A percentile compares a stretch with the other conserved stretches of the same genome.
phyloP scores from a whole-genome alignment of 139 green algal species.

The Chlamydomonas incerta region DNA sequence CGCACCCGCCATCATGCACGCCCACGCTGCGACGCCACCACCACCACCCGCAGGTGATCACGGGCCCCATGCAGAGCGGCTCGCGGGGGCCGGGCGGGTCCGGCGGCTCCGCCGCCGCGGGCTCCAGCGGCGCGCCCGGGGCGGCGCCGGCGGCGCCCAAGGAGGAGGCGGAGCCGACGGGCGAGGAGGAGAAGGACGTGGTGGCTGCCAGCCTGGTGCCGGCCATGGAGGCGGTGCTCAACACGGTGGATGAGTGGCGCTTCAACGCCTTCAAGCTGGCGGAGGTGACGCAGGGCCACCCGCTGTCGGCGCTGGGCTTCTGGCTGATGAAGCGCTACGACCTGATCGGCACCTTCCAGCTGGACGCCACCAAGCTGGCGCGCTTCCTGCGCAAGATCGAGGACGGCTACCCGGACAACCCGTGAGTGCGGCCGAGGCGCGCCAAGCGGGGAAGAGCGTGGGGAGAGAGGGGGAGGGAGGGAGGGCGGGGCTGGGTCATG shows the following conservation, averaged over 20 bases:
- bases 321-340: slow-evolving; percentile 55
- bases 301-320: slow-evolving; percentile 57
- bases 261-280: slow-evolving; percentile 67
- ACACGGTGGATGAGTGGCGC: slow-evolving; percentile 56
- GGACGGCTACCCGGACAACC: slow-evolving; percentile 52
- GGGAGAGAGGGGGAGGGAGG: too few species aligned
- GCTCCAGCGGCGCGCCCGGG: background rate
- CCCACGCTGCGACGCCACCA: too few species aligned
- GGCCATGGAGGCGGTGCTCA: slow-evolving; percentile 48
- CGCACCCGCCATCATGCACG: too few species aligned
- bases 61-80: background rate
- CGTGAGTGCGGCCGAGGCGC: slow-evolving; percentile 42
- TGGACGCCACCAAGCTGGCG: slow-evolving; percentile 51
- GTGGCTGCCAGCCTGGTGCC: slow-evolving; percentile 39
- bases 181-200: slow-evolving; percentile 36
- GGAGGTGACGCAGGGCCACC: slow-evolving; percentile 60
- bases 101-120: background rate
- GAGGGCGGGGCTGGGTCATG: too few species aligned
- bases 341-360: slow-evolving; percentile 46
- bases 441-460: too few species aligned
- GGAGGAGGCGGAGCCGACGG: slow-evolving; percentile 10
- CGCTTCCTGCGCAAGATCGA: slow-evolving; percentile 54
- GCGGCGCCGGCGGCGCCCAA: background rate
- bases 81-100: background rate
- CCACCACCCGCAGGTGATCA: slow-evolving; percentile 23